Conservation (phyloP, 768 basidiomycete genomes). For the Podaxis sp. region DNA sequence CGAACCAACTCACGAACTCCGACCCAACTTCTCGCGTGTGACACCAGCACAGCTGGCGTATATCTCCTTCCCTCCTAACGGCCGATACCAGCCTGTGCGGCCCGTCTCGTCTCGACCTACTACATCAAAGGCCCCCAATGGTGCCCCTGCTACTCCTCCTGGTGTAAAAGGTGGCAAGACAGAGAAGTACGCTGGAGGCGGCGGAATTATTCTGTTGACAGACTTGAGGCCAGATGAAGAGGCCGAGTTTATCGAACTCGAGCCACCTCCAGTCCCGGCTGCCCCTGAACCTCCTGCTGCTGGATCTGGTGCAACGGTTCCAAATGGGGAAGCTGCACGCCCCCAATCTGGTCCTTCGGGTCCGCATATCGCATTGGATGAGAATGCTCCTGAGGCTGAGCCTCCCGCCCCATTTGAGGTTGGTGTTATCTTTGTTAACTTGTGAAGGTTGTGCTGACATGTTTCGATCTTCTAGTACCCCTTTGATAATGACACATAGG, state of each 20-base stretch:
- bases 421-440: constrained; percentile 26
- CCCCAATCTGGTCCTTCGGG: constrained; percentile 33
- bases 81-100: constrained; percentile 88
- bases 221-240: constrained; percentile 73
- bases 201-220: constrained; percentile 82
- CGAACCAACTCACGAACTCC: constrained; percentile 75
- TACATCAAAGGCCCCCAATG: constrained; percentile 30
- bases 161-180: constrained; percentile 30
- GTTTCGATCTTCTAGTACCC: constrained; percentile 55
- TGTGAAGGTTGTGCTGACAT: constrained; percentile 4
- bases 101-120: constrained; percentile 58
- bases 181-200: constrained; percentile 74
- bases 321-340: constrained; percentile 31
- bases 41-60: constrained; percentile 86
- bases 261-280: constrained; percentile 30
- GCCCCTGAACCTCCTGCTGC: constrained; percentile 23
- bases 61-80: constrained; percentile 76
- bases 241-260: constrained; percentile 71
- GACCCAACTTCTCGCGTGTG: constrained; percentile 90
- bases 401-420: constrained; percentile 87
- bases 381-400: constrained; percentile 68
- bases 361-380: constrained; percentile 68
- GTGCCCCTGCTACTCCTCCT: constrained; percentile 22
- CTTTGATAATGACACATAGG: constrained; percentile 65
- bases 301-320: constrained; percentile 25